Base-by-base conservation (phyloP, 345 rosid species). In the Carallia pectinifolia region DNA sequence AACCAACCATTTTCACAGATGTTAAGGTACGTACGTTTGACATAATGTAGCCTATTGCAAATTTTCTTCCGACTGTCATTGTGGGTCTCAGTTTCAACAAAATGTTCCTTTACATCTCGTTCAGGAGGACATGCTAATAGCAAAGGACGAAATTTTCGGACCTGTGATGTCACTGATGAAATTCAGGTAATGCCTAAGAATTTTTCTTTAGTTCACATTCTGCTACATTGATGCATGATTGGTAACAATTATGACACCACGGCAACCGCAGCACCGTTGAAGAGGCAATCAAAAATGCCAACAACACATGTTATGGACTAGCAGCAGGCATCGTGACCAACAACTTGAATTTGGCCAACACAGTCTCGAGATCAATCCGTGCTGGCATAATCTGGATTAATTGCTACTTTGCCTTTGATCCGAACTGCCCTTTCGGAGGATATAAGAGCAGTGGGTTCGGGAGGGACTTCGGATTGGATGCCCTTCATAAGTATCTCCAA, bases 241-340 rank as follows among this genome's bases (percentile, higher is more conserved):
- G 40, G 8, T 38, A 38, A 23, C 23, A 23, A 23, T 23, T 38
- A 38, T 7, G 7, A 38, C 6, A 7, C 40, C 40, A 58, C 15
- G 3, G 4, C 23, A 0, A 63, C 69, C 63, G 53, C 75, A 92
- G 97, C 83, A 92, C 92, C 0, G 61, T 89, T 4, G 95, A 88
- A 0, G 98, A 93, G 69, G 96, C 76, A 2, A 90, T 90, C 18
- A 72, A 73, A 74, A 71, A 60, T 1, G 98, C 95, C 5, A 93
- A 90, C 76, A 78, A 74, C 33, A 85, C 95, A 1, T 77, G 56
- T 18, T 92, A 87, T 34, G 98, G 98, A 0, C 78, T 92, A 2
- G 98, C 91, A 36, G 96, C 95, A 2, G 98, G 96, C 6, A 78
- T 92, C 15, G 62, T 89, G 47, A 92, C 93, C 27, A 82, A 86